These are phyloP conservation scores for Porphyrellus cyaneotinctus DNA, from an alignment of 768 basidiomycete genomes.

Conservation along the genomic window DNA sequence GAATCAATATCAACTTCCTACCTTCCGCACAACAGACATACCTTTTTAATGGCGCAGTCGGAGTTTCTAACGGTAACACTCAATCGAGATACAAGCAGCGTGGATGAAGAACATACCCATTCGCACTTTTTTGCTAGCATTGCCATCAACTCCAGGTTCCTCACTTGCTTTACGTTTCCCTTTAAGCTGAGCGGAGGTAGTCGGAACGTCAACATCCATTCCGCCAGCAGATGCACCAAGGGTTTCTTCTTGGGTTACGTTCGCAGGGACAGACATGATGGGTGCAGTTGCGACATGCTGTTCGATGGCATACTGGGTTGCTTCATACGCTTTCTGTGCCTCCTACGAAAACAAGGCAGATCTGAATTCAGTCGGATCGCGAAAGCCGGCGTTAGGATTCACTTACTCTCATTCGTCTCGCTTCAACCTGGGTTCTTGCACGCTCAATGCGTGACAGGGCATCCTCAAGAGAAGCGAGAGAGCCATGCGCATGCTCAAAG, in stretches of 20 bases:
- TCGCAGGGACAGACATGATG: constrained; percentile 22
- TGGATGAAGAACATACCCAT: constrained; percentile 42
- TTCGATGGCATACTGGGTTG: constrained; percentile 43
- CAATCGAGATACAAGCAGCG: background rate
- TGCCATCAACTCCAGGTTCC: constrained; percentile 30
- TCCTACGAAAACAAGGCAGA: constrained; percentile 53
- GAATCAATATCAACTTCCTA: background rate
- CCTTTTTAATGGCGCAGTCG: constrained; percentile 56
- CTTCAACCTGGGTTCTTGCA: constrained; percentile 59
- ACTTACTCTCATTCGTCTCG: constrained; percentile 58
- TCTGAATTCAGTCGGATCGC: background rate
- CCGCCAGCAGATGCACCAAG: constrained; percentile 9
- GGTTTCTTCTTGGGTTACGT: background rate
- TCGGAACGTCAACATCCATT: constrained; percentile 42
- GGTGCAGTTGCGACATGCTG: constrained; percentile 35
- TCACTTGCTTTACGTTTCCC: constrained; percentile 68
- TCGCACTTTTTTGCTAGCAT: constrained; percentile 59
- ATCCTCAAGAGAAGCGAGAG: constrained; percentile 58
- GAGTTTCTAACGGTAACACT: constrained; percentile 36
- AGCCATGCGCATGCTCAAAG: constrained; percentile 86
- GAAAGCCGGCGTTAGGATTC: background rate
- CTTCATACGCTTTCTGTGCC: constrained; percentile 55
- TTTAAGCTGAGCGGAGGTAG: constrained; percentile 36
- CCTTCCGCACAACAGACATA: constrained; percentile 18
- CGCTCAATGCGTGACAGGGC: constrained; percentile 62